These are phyloP conservation scores for Drechslerella stenobrocha DNA, from an alignment of 2,329 filamentous ascomycete genomes.

Conservation along the genomic window DNA sequence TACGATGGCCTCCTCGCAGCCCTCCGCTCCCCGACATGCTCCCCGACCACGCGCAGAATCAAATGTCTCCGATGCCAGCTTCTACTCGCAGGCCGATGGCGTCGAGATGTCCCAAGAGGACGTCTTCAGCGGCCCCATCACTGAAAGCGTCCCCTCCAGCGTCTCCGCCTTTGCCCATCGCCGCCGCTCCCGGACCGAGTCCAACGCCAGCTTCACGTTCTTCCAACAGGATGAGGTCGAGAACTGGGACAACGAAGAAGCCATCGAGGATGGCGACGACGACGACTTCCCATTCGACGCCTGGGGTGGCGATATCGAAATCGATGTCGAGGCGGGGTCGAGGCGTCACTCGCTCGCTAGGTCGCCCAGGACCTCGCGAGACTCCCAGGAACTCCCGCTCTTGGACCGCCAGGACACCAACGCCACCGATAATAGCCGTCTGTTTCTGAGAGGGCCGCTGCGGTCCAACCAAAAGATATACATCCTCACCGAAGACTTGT, in stretches of 20 bases:
- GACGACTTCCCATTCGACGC: constrained; percentile 57
- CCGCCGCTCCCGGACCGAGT: constrained; percentile 72
- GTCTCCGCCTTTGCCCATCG: constrained; percentile 89
- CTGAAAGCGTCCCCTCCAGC: constrained; percentile 93
- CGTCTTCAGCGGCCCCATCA: constrained; percentile 87
- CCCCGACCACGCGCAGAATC: constrained; percentile 46
- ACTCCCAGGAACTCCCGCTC: constrained; percentile 66
- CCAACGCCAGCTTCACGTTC: constrained; percentile 84
- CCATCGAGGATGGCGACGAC: constrained; percentile 57
- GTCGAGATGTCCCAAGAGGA: constrained; percentile 55
- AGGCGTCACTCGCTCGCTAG: constrained; percentile 59
- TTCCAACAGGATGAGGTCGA: constrained; percentile 73
- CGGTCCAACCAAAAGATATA: constrained; percentile 82
- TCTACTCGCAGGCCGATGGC: constrained; percentile 34
- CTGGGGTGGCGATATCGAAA: constrained; percentile 58
- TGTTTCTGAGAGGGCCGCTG: constrained; percentile 27
- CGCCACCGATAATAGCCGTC: constrained; percentile 52
- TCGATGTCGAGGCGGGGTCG: constrained; percentile 57
- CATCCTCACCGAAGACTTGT: constrained; percentile 89
- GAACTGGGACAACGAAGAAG: constrained; percentile 61
- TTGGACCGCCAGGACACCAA: constrained; percentile 72
- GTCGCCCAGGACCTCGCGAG: constrained; percentile 65
- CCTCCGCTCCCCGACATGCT: constrained; percentile 24
- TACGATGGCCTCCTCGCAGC: constrained; percentile 35
- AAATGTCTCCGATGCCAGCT: constrained; percentile 47